These are phyloP conservation scores for Amanita pseudoporphyria DNA, from an alignment of 768 basidiomycete genomes.

Conservation along the genomic window DNA sequence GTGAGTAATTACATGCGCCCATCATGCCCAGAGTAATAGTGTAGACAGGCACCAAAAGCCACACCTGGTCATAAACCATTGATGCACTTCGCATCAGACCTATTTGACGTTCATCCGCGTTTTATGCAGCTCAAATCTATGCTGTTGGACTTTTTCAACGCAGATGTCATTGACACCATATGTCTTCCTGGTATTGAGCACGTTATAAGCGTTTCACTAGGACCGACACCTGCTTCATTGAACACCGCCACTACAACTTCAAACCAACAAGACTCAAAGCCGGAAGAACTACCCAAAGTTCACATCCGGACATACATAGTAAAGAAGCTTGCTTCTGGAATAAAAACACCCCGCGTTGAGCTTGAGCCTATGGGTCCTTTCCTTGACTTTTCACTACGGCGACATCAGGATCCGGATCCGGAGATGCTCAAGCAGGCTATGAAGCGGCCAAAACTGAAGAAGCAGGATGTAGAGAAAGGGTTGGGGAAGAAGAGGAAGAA, in stretches of 20 bases:
- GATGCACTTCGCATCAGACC: constrained; percentile 91
- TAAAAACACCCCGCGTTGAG: constrained; percentile 72
- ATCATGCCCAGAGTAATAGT: background rate
- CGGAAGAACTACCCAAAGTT: constrained; percentile 55
- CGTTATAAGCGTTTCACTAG: constrained; percentile 75
- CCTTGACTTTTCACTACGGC: constrained; percentile 72
- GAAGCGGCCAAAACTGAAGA: constrained; percentile 80
- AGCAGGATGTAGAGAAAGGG: constrained; percentile 78
- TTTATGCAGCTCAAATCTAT: constrained; percentile 89
- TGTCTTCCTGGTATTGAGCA: constrained; percentile 80
- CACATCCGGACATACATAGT: constrained; percentile 86
- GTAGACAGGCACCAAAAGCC: constrained; percentile 81
- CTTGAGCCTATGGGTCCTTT: constrained; percentile 87
- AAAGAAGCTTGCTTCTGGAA: constrained; percentile 64
- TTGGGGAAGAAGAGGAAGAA: constrained; percentile 93
- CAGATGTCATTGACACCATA: constrained; percentile 74
- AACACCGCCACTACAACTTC: constrained; percentile 29
- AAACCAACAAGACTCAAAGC: constrained; percentile 27
- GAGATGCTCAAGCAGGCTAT: constrained; percentile 77
- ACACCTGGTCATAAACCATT: constrained; percentile 85
- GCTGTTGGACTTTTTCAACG: constrained; percentile 86
- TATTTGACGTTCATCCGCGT: constrained; percentile 92
- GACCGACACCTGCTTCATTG: constrained; percentile 49
- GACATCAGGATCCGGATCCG: constrained; percentile 64
- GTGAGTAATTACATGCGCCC: constrained; percentile 31